These are phyloP conservation scores for Rhododendron molle DNA, from an alignment of 148 eudicot species.

Conservation along the genomic window DNA sequence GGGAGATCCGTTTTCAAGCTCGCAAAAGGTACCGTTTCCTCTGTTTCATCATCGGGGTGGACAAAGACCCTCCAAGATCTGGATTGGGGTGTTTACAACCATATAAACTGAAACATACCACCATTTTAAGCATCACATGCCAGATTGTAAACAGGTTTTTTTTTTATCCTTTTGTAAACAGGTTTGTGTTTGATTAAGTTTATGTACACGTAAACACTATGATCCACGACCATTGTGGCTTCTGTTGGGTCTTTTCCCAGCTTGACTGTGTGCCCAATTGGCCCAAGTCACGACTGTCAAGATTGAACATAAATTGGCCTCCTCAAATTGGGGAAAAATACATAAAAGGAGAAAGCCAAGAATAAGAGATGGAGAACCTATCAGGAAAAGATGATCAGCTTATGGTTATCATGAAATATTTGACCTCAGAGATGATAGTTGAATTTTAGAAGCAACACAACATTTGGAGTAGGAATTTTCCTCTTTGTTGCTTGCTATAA, in stretches of 20 bases:
- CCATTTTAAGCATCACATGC: not conserved
- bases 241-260: not conserved
- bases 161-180: too few relatives aligned
- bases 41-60: too few relatives aligned
- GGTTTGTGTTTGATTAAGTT: not conserved
- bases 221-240: not conserved
- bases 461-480: not conserved
- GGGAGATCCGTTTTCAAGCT: too few relatives aligned
- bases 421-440: not conserved
- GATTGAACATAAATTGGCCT: not conserved
- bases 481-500: not conserved
- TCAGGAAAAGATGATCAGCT: not conserved
- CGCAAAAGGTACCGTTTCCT: too few relatives aligned
- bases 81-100: too few relatives aligned
- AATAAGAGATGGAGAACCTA: not conserved
- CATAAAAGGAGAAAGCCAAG: not conserved
- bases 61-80: too few relatives aligned
- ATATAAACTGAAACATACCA: not conserved
- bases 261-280: not conserved
- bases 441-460: not conserved
- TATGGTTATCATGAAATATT: too few relatives aligned
- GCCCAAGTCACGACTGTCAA: not conserved
- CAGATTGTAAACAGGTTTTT: too few relatives aligned
- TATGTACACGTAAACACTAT: not conserved
- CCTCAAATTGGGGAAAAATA: not conserved